Conservation (phyloP, 2,329 filamentous ascomycete genomes). For the Fonsecaea nubica region DNA sequence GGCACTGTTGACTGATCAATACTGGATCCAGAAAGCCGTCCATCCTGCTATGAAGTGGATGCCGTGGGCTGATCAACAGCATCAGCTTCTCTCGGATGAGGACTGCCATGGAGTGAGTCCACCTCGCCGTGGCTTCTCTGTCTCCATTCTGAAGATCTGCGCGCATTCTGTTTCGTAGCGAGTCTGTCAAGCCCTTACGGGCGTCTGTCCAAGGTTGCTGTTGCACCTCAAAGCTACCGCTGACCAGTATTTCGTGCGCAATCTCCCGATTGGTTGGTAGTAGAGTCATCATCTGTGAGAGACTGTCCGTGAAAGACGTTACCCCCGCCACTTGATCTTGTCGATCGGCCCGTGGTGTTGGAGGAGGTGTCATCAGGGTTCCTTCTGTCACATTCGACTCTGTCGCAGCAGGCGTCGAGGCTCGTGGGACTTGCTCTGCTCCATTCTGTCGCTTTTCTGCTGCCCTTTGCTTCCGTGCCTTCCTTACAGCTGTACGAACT, state of each 20-base stretch:
- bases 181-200: constrained; percentile 63
- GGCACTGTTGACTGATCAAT: constrained; percentile 63
- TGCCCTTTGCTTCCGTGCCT: constrained; percentile 50
- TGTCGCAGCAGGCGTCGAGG: constrained; percentile 32
- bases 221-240: constrained; percentile 68
- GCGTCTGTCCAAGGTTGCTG: constrained; percentile 55
- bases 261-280: constrained; percentile 67
- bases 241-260: constrained; percentile 69
- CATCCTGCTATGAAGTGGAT: constrained; percentile 66
- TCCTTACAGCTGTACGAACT: constrained; percentile 66
- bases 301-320: constrained; percentile 48
- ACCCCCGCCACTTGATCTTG: constrained; percentile 46
- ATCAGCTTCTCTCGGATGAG: constrained; percentile 68
- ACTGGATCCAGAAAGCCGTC: constrained; percentile 67
- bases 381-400: constrained; percentile 42
- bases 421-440: constrained; percentile 37
- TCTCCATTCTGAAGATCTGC: constrained; percentile 64
- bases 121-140: constrained; percentile 61
- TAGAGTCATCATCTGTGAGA: constrained; percentile 63
- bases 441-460: constrained; percentile 28
- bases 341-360: constrained; percentile 46
- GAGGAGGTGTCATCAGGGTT: constrained; percentile 36
- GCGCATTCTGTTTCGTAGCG: constrained; percentile 58
- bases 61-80: constrained; percentile 64
- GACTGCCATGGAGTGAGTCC: constrained; percentile 71